Evolutionary conservation across 768 basidiomycete species (phyloP).

Genomic region (Pulveroboletus frians): DNA sequence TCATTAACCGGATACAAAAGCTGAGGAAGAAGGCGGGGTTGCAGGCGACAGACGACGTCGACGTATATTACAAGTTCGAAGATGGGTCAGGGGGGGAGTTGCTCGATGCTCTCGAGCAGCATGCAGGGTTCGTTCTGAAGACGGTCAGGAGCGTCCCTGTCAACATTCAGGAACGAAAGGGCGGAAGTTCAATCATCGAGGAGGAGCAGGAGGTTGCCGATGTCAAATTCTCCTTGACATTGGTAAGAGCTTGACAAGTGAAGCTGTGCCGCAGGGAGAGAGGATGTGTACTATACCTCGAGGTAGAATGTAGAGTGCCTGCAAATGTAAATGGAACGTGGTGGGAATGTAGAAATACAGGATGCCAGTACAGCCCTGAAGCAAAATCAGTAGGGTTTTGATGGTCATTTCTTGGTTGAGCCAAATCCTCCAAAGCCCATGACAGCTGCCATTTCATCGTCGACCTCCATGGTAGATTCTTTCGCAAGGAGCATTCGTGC

Average conservation of each 20-base stretch:
- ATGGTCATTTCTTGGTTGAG: constrained; percentile 68
- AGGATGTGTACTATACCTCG: constrained; percentile 23
- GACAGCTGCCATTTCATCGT: constrained; percentile 67
- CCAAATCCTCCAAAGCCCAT: constrained; percentile 96
- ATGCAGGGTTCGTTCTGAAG: constrained; percentile 65
- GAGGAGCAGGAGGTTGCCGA: constrained; percentile 88
- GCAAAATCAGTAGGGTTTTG: background rate
- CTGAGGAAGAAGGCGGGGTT: constrained; percentile 93
- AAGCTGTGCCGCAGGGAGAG: background rate
- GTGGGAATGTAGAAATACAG: constrained; percentile 11
- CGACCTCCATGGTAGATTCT: constrained; percentile 41
- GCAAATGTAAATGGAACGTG: background rate
- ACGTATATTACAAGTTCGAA: constrained; percentile 80
- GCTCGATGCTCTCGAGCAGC: constrained; percentile 55
- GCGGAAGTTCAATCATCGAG: constrained; percentile 57
- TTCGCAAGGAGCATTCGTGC: constrained; percentile 61
- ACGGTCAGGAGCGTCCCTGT: constrained; percentile 70
- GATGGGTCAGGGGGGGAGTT: constrained; percentile 62
- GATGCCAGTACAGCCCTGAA: constrained; percentile 11
- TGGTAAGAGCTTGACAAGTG: constrained; percentile 40
- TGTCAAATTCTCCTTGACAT: constrained; percentile 65
- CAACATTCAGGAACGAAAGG: constrained; percentile 49
- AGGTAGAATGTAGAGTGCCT: background rate
- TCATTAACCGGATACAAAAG: constrained; percentile 92
- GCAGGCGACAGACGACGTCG: constrained; percentile 90